phyloP scores from a whole-genome alignment of 139 green algal genomes.

The Auxenochlorella pyrenoidosa region DNA sequence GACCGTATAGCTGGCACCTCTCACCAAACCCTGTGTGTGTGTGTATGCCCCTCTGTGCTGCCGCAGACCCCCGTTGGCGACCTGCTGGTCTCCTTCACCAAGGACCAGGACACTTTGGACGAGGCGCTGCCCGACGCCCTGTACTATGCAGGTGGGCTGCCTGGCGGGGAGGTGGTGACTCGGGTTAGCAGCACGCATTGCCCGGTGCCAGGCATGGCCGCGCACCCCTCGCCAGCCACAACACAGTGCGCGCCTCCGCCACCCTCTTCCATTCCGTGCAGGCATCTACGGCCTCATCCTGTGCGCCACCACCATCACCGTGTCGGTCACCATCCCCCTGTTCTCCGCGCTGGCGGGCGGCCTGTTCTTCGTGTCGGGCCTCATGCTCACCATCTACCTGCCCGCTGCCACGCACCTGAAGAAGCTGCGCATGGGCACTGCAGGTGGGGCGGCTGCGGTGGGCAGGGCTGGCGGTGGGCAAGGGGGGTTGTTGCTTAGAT shows the following conservation, averaged over 20 bases:
- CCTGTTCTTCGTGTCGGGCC: constrained; percentile 55
- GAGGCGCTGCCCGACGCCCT: constrained; percentile 66
- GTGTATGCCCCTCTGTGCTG: no score
- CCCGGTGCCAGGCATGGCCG: no score
- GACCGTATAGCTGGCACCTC: no score
- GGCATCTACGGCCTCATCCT: constrained; percentile 74
- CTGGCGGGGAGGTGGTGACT: no score
- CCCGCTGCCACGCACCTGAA: constrained; percentile 68
- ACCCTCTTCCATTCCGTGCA: constrained; percentile 22
- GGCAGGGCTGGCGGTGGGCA: not conserved
- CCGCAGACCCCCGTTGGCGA: constrained; percentile 67
- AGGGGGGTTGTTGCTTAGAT: no score
- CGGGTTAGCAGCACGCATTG: no score
- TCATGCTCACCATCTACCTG: constrained; percentile 69
- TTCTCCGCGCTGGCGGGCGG: constrained; percentile 61
- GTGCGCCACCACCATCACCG: constrained; percentile 67
- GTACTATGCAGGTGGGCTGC: constrained; percentile 43
- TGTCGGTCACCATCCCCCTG: constrained; percentile 65
- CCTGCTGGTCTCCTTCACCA: constrained; percentile 71
- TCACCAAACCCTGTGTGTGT: no score
- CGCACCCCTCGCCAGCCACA: not conserved
- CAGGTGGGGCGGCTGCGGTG: not conserved
- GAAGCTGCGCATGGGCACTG: constrained; percentile 54
- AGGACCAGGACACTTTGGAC: constrained; percentile 73
- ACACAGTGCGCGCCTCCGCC: not conserved